These are phyloP conservation scores for Candida taoyuanica DNA, from an alignment of 805 yeast genomes.

Conservation along the genomic window DNA sequence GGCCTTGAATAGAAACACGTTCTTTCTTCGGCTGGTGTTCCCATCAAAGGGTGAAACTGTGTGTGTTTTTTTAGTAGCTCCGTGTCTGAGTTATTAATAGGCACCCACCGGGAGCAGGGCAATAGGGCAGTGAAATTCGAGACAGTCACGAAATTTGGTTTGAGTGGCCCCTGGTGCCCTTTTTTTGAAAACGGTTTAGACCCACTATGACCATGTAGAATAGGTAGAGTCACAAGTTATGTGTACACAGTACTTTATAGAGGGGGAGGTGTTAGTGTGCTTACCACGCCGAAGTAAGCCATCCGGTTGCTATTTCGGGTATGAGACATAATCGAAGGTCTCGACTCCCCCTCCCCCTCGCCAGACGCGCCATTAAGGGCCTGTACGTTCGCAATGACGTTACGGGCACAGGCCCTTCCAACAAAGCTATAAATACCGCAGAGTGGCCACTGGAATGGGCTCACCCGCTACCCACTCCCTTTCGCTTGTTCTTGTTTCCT, in stretches of 20 bases:
- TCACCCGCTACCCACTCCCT: not conserved
- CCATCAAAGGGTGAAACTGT: not conserved
- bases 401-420: slow-evolving; percentile 6
- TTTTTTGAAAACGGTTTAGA: too few relatives aligned
- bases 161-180: too few relatives aligned
- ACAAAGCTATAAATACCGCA: slow-evolving; percentile 1
- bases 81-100: not conserved
- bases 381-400: slow-evolving; percentile 1
- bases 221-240: too few relatives aligned
- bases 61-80: too few relatives aligned
- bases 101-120: not conserved
- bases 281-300: too few relatives aligned
- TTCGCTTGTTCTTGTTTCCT: not conserved
- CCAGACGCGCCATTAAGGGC: too few relatives aligned
- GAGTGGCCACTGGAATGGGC: not conserved
- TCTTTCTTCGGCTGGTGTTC: too few relatives aligned
- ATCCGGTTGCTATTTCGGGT: not conserved
- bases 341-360: not conserved
- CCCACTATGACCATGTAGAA: too few relatives aligned
- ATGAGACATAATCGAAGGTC: not conserved
- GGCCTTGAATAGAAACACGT: too few relatives aligned
- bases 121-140: not conserved
- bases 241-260: too few relatives aligned
- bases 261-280: too few relatives aligned
- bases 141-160: too few relatives aligned